Percentiles rank a stretch among this genome's conserved stretches.
phyloP scores from a whole-genome alignment of 129 eudicot genomes.

The Scalesia atractyloides region DNA sequence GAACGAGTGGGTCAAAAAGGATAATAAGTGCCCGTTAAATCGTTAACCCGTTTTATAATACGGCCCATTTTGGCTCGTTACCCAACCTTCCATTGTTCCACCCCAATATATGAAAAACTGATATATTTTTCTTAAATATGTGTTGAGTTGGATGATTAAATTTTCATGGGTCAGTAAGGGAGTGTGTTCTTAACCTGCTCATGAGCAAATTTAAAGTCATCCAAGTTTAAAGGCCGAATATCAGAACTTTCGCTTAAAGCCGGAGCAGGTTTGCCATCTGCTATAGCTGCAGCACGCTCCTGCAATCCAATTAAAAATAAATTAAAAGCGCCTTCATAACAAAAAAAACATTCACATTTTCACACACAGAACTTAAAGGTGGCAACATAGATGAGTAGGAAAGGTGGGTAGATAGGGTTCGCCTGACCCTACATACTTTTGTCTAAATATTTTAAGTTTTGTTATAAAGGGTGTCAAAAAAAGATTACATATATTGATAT shows the following conservation, averaged over 20 bases:
- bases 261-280: conserved; percentile 78
- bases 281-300: conserved; percentile 75
- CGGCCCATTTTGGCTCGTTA: background rate
- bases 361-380: background rate
- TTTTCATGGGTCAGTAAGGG: background rate
- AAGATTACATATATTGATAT: background rate
- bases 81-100: background rate
- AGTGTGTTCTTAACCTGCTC: conserved; percentile 54
- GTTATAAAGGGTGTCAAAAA: background rate
- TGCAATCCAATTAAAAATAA: conserved; percentile 23
- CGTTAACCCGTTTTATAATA: too few relatives aligned
- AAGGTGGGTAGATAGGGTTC: background rate
- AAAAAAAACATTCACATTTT: conserved; percentile 1
- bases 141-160: background rate
- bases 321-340: background rate
- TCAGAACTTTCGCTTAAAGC: conserved; percentile 79
- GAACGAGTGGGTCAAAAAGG: background rate
- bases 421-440: background rate
- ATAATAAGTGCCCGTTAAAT: background rate
- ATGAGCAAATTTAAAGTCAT: conserved; percentile 81
- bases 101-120: background rate
- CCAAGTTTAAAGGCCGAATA: conserved; percentile 75
- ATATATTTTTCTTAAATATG: background rate
- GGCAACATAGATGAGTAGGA: background rate
- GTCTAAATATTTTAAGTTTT: background rate